Percentiles rank a stretch among this genome's conserved stretches.
Evolutionary conservation across 1,139 yeast genomes (phyloP).

Genomic region (Pichia sp.): DNA sequence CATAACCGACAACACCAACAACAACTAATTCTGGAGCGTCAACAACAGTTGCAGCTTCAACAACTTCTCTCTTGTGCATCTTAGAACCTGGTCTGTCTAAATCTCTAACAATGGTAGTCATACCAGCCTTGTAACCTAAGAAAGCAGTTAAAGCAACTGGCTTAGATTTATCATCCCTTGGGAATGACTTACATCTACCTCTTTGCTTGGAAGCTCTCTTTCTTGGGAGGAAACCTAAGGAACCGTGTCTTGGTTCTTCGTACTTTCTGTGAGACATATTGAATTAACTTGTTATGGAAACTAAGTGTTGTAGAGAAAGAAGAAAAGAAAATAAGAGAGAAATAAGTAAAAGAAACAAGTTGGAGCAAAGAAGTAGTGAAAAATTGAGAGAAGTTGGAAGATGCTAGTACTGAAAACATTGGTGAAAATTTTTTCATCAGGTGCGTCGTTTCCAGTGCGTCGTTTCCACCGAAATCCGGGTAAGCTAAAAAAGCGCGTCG

Average conservation of each 20-base stretch:
- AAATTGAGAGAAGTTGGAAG: too few relatives aligned
- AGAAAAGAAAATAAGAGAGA: slow-evolving; percentile 6
- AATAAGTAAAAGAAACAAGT: neutral
- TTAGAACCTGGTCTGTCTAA: slow-evolving; percentile 99
- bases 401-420: neutral
- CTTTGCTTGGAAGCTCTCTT: slow-evolving; percentile 98
- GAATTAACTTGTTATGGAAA: slow-evolving; percentile 9
- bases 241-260: slow-evolving; percentile 99
- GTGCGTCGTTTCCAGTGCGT: too few relatives aligned
- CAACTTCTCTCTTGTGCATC: slow-evolving; percentile 99
- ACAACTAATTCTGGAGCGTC: slow-evolving; percentile 99
- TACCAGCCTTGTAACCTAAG: slow-evolving; percentile 99
- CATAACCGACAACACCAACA: slow-evolving; percentile 99
- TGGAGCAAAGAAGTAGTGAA: neutral
- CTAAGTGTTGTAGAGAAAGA: slow-evolving; percentile 14
- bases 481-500: too few relatives aligned
- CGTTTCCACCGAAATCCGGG: too few relatives aligned
- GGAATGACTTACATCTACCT: slow-evolving; percentile 99
- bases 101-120: slow-evolving; percentile 99
- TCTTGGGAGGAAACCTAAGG: slow-evolving; percentile 98
- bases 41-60: slow-evolving; percentile 98
- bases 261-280: slow-evolving; percentile 98
- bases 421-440: neutral
- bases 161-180: slow-evolving; percentile 96
- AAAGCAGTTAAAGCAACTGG: slow-evolving; percentile 99